Evolutionary conservation across 306 rosid genomes (phyloP), one percentile per base, ranked within the genome.

Genomic region (Comarum palustre): DNA sequence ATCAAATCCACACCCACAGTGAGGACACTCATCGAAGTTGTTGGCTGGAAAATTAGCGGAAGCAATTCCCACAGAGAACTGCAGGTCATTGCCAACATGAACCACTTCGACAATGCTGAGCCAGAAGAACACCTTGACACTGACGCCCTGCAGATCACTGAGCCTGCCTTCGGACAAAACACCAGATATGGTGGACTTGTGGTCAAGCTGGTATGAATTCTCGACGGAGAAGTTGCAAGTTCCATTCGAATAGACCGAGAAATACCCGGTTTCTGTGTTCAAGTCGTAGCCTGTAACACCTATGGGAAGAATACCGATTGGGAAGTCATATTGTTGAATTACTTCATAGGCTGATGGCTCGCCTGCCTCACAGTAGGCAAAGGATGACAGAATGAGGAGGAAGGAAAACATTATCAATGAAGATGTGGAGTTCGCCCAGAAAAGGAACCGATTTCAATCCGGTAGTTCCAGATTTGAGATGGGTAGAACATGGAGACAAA

Each of bases 81-180:
- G 34, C 3, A 90, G 71, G 2, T 83, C 81, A 1, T 76, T 34
- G 2, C 82, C 85, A 2, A 27, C 22, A 15, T 64, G 84, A 17
- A 29, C 47, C 61, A 90, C 87, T 55, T 86, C 89, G 3, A 82
- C 86, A 39, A 90, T 87, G 71, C 61, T 76, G 31, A 90, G 50
- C 96, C 96, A 90, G 31, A 86, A 4, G 10, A 90, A 68, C 41
- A 87, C 63, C 80, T 83, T 86, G 11, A 87, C 92, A n/a, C 72
- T 64, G 3, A 87, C 83, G 15, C 96, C 92, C 72, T 84, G 66
- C 13, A 86, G 47, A 11, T 83, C 72, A 24, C 10, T 73, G 65
- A 90, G 78, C 80, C 64, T 87, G 31, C 57, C 77, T 0, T 77
- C 47, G 34, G 89, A 70, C 60, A 87, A 81, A 3, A 87, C 87